Percentiles rank a stretch among this genome's conserved stretches.
phyloP scores from a whole-genome alignment of 2,329 filamentous ascomycete species.

The Lizonia empirigonia region DNA sequence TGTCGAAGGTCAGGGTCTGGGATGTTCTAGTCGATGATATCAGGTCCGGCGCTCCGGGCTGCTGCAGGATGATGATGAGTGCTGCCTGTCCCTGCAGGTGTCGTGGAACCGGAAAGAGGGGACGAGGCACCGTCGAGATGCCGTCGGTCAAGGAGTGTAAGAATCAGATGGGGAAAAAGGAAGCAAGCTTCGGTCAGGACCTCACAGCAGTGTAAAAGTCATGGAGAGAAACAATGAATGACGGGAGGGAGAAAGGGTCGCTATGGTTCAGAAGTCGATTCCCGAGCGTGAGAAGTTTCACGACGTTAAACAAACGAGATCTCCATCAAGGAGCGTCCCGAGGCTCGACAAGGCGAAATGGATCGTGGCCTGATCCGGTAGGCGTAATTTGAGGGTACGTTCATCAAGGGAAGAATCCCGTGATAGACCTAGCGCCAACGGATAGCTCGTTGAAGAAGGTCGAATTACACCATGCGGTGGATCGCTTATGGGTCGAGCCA shows the following conservation, averaged over 20 bases:
- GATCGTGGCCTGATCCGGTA: constrained; percentile 12
- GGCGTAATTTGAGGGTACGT: constrained; percentile 15
- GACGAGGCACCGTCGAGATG: constrained; percentile 22
- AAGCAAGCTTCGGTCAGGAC: constrained; percentile 8
- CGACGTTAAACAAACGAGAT: constrained; percentile 32
- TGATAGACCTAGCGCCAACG: constrained; percentile 14
- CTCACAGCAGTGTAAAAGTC: constrained; percentile 20
- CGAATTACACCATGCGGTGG: no score
- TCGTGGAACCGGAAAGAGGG: constrained; percentile 19
- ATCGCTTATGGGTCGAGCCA: no score
- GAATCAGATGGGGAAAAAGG: constrained; percentile 22
- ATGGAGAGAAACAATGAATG: constrained; percentile 21
- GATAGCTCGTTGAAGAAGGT: constrained; percentile 14
- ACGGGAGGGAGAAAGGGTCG: constrained; percentile 8
- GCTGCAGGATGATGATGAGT: constrained; percentile 21
- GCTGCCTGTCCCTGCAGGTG: constrained; percentile 36
- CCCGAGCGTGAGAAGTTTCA: constrained; percentile 33
- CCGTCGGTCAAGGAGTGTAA: constrained; percentile 15
- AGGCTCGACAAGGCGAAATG: constrained; percentile 7
- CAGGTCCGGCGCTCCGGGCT: constrained; percentile 8
- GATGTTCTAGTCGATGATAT: constrained; percentile 6
- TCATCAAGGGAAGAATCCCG: constrained; percentile 12
- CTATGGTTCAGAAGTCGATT: constrained; percentile 22
- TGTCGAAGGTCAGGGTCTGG: constrained; percentile 25
- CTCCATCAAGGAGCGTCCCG: constrained; percentile 35